phyloP scores from a whole-genome alignment of 139 green algal species.

The Coelastrella sp. region DNA sequence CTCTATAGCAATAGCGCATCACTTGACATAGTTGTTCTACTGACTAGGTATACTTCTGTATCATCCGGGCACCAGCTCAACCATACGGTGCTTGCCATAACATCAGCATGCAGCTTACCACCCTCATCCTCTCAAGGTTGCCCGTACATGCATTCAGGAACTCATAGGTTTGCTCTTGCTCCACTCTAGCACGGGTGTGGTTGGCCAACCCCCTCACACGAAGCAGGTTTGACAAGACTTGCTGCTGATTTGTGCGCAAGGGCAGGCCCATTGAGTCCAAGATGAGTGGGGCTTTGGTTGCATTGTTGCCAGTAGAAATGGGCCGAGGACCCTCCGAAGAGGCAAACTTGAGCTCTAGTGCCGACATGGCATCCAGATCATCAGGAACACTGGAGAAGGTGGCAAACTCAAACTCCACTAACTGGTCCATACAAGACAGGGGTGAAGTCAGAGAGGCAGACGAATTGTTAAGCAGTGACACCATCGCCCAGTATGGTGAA shows the following conservation, averaged over 20 bases:
- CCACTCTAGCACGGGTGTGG: neutral
- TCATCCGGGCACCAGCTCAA: no score
- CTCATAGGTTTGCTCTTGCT: conserved; percentile 47
- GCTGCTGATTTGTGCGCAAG: neutral
- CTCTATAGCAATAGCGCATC: no score
- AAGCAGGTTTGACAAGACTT: conserved; percentile 37
- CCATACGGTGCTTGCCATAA: neutral
- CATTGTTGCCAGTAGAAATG: neutral
- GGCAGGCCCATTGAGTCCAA: neutral
- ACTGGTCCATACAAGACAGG: no score
- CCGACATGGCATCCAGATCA: neutral
- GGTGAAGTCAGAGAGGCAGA: no score
- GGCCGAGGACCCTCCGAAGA: neutral
- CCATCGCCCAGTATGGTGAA: no score
- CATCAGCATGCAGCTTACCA: neutral
- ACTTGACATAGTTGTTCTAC: no score
- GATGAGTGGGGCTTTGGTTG: neutral
- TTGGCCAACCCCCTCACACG: conserved; percentile 27
- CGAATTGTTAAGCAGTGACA: no score
- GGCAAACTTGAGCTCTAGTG: neutral
- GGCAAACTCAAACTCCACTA: neutral
- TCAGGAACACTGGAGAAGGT: neutral
- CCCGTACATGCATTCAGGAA: conserved; percentile 33
- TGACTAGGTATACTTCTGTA: no score
- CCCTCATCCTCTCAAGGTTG: neutral